Evolutionary conservation across 192 early-diverging fungal genomes (phyloP).

Genomic region (Glomus cerebriforme): DNA sequence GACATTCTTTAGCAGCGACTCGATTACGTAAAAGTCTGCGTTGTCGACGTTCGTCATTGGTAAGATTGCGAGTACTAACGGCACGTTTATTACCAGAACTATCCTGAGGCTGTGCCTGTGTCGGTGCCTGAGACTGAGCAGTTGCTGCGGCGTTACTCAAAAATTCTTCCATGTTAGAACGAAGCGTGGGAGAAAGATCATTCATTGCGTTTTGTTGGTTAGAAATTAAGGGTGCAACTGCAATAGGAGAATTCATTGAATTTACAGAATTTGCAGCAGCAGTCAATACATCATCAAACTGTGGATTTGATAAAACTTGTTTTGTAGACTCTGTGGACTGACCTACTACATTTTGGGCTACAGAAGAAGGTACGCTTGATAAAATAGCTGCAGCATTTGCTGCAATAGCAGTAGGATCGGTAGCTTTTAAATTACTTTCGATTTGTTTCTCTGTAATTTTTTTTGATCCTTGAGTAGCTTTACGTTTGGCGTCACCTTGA

Average conservation of each 20-base stretch:
- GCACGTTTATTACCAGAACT: constrained; percentile 16
- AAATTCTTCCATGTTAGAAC: constrained; percentile 18
- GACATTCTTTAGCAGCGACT: constrained; percentile 81
- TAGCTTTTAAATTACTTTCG: neutral
- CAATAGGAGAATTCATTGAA: constrained; percentile 22
- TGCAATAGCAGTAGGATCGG: neutral
- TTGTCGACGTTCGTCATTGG: constrained; percentile 73
- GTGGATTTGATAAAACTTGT: neutral
- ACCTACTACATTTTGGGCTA: neutral
- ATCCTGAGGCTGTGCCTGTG: neutral
- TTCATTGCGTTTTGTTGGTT: neutral
- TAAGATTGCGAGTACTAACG: constrained; percentile 43
- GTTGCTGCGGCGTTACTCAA: constrained; percentile 3
- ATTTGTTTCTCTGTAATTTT: neutral
- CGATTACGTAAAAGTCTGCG: constrained; percentile 76
- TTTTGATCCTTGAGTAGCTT: constrained; percentile 5
- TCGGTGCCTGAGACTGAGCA: neutral
- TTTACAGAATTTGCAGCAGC: neutral
- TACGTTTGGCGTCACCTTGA: constrained; percentile 22
- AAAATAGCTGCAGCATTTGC: constrained; percentile 11
- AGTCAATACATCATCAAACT: neutral
- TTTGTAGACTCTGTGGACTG: neutral
- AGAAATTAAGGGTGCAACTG: constrained; percentile 12
- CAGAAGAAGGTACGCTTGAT: neutral
- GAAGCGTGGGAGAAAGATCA: neutral